phyloP scores from a whole-genome alignment of 179 eudicot genomes.

The Corrigiola litoralis region DNA sequence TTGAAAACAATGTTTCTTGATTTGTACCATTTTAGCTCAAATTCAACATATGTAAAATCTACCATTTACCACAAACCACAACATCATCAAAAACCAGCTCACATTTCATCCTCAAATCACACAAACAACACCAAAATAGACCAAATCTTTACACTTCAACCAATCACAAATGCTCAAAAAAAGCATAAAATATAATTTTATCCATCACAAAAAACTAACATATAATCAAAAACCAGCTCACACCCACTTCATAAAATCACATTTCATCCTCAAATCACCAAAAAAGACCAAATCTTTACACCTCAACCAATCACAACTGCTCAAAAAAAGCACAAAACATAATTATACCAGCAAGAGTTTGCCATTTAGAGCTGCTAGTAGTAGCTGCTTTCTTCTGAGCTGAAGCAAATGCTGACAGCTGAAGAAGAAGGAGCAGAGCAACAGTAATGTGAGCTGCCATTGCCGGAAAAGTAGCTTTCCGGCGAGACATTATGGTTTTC shows the following conservation, averaged over 20 bases:
- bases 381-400: conserved; percentile 19
- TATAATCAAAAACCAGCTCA: neutral
- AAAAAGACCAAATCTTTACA: neutral
- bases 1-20: too few species aligned
- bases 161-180: neutral
- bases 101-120: conserved; percentile 5
- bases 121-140: neutral
- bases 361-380: conserved; percentile 8
- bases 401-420: conserved; percentile 6
- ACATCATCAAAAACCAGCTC: neutral
- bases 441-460: neutral
- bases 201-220: conserved; percentile 6
- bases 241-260: conserved; percentile 17
- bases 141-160: neutral
- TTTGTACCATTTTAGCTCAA: neutral
- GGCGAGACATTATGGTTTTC: conserved; percentile 3
- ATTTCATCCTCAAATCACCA: conserved; percentile 2
- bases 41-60: too few species aligned
- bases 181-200: neutral
- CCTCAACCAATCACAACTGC: neutral
- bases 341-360: conserved; percentile 17
- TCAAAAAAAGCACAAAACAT: neutral
- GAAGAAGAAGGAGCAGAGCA: neutral
- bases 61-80: neutral
- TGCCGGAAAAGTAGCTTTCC: conserved; percentile 15